phyloP scores from a whole-genome alignment of 129 eudicot genomes.

The Flaveria brownii region DNA sequence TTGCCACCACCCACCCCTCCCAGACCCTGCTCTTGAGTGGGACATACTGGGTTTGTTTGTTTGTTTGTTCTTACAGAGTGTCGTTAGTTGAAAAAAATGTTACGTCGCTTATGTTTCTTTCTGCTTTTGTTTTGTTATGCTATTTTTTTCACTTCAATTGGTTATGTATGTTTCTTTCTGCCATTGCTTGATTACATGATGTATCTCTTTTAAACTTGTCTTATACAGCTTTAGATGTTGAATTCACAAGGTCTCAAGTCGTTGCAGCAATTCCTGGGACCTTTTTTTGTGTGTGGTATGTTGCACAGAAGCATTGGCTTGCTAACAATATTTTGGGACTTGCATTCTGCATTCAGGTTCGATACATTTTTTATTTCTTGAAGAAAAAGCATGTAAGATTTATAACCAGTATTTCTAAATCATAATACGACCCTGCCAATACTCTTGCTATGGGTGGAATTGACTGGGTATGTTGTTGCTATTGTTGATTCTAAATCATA shows the following conservation, averaged over 20 bases:
- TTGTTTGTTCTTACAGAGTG: conserved; percentile 5
- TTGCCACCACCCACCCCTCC: no score
- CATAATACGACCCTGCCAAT: not conserved
- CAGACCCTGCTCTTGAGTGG: no score
- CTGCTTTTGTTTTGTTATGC: conserved; percentile 17
- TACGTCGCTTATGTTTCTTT: not conserved
- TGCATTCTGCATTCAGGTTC: conserved; percentile 97
- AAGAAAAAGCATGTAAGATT: not conserved
- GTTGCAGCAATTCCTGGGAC: conserved; percentile 93
- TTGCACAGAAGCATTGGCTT: conserved; percentile 96
- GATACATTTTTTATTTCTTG: conserved; percentile 7
- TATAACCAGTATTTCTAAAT: not conserved
- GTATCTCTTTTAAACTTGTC: conserved; percentile 19
- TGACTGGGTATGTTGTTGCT: no score
- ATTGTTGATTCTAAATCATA: no score
- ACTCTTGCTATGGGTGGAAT: no score
- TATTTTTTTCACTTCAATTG: not conserved
- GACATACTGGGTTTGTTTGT: no score
- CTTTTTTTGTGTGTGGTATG: conserved; percentile 98
- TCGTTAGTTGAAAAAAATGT: conserved; percentile 3
- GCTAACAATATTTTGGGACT: conserved; percentile 95
- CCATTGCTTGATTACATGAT: conserved; percentile 13
- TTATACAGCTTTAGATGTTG: conserved; percentile 77
- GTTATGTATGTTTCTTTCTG: conserved; percentile 13
- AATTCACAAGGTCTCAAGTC: conserved; percentile 93